These are phyloP conservation scores for Bisporella sp. DNA, from an alignment of 2,329 filamentous ascomycete genomes.

Conservation along the genomic window DNA sequence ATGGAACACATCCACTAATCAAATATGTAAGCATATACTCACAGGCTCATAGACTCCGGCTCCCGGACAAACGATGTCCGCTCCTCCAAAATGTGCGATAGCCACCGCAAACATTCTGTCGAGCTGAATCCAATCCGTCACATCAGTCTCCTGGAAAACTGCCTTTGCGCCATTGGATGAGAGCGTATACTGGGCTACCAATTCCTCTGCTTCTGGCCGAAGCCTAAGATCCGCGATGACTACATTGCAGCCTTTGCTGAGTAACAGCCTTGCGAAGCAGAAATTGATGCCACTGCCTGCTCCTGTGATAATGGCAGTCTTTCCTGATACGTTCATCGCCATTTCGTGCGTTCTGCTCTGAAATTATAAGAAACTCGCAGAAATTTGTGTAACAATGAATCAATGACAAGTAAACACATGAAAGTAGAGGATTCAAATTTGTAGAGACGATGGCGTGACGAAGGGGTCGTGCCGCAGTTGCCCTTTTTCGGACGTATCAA, in stretches of 20 bases:
- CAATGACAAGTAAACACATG: too few species aligned
- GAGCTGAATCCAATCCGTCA: slow-evolving; percentile 35
- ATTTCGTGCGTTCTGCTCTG: slow-evolving; percentile 3
- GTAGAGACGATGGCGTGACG: too few species aligned
- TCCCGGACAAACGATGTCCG: slow-evolving; percentile 36
- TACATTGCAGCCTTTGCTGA: slow-evolving; percentile 36
- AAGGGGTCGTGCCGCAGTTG: too few species aligned
- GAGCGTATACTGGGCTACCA: slow-evolving; percentile 18
- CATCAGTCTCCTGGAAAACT: slow-evolving; percentile 38
- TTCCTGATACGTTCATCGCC: slow-evolving; percentile 33
- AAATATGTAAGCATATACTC: not conserved
- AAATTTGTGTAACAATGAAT: too few species aligned
- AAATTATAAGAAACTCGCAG: too few species aligned
- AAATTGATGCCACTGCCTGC: slow-evolving; percentile 47
- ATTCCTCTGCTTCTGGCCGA: slow-evolving; percentile 33
- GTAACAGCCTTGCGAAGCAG: slow-evolving; percentile 35
- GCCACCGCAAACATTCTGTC: slow-evolving; percentile 30
- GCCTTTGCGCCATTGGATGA: slow-evolving; percentile 20
- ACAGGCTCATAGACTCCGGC: slow-evolving; percentile 40
- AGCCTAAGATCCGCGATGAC: slow-evolving; percentile 37
- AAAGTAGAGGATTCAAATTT: too few species aligned
- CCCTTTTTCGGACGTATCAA: too few species aligned
- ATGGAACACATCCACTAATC: too few species aligned
- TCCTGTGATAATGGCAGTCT: slow-evolving; percentile 46
- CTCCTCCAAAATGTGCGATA: slow-evolving; percentile 29